phyloP scores from a whole-genome alignment of 768 basidiomycete species.

The Lanmaoa rubissima region DNA sequence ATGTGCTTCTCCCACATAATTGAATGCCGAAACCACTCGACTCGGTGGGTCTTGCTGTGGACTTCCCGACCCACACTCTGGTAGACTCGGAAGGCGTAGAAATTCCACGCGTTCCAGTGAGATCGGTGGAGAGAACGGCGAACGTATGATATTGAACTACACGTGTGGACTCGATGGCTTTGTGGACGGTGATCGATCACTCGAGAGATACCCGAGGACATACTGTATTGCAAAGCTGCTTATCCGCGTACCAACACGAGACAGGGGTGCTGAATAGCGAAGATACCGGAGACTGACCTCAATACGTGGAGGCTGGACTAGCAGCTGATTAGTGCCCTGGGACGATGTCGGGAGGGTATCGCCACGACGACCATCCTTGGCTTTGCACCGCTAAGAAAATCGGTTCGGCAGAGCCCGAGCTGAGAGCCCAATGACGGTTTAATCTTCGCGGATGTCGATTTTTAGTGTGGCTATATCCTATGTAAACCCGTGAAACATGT shows the following conservation, averaged over 20 bases:
- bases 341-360: background rate
- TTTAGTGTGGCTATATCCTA: background rate
- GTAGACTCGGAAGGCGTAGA: background rate
- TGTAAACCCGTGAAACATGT: background rate
- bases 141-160: background rate
- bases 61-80: background rate
- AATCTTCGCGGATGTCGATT: background rate
- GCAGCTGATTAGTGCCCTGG: no score
- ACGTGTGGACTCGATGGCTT: background rate
- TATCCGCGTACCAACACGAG: background rate
- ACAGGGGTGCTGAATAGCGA: background rate
- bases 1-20: background rate
- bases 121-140: background rate
- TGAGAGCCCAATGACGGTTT: no score
- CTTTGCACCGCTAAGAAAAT: background rate
- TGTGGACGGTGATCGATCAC: background rate
- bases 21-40: background rate
- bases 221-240: background rate
- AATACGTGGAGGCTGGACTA: background rate
- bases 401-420: background rate
- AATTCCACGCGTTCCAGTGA: background rate
- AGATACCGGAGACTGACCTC: background rate
- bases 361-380: background rate
- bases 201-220: background rate
- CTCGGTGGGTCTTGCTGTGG: conserved; percentile 1